Conservation (phyloP, 2,329 filamentous ascomycete species). For the Huntiella savannae region DNA sequence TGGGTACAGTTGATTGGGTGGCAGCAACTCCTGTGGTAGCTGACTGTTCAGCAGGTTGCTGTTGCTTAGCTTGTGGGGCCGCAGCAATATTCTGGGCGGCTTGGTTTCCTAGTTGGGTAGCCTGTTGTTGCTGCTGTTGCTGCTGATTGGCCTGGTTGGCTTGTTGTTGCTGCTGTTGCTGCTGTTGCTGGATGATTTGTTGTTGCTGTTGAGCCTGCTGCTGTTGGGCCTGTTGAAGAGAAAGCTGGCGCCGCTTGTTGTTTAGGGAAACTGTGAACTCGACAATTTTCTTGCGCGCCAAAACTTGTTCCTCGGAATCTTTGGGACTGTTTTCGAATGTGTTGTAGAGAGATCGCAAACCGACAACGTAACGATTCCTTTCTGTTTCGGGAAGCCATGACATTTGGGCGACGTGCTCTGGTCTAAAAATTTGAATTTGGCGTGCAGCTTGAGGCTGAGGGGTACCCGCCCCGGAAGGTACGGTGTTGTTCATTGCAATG, state of each 20-base stretch:
- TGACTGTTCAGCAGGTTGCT: neutral
- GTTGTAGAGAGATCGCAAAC: slow-evolving; percentile 34
- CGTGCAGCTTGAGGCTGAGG: slow-evolving; percentile 14
- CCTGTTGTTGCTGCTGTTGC: neutral
- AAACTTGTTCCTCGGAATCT: slow-evolving; percentile 29
- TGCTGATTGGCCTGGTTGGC: slow-evolving; percentile 13
- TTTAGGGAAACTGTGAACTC: slow-evolving; percentile 42
- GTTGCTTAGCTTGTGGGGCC: slow-evolving; percentile 8
- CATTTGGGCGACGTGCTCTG: slow-evolving; percentile 32
- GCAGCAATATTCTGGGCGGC: slow-evolving; percentile 12
- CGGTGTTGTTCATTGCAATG: too few species aligned
- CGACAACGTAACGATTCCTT: slow-evolving; percentile 38
- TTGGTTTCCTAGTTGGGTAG: slow-evolving; percentile 13
- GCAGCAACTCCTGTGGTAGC: slow-evolving; percentile 3
- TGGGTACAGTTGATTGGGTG: slow-evolving; percentile 12
- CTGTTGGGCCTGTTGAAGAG: slow-evolving; percentile 23
- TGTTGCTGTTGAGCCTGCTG: slow-evolving; percentile 15
- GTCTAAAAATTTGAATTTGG: slow-evolving; percentile 27
- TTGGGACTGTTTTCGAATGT: slow-evolving; percentile 29
- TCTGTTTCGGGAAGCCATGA: slow-evolving; percentile 33
- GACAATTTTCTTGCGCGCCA: slow-evolving; percentile 36
- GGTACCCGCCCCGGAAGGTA: slow-evolving; percentile 13
- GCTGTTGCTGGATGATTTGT: slow-evolving; percentile 11
- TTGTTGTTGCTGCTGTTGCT: slow-evolving; percentile 13
- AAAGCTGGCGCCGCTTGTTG: slow-evolving; percentile 19